Percentiles rank a stretch among this genome's conserved stretches.
These are phyloP conservation scores for Trichosanthes truncata DNA, from an alignment of 306 rosid genomes.

Conservation along the genomic window DNA sequence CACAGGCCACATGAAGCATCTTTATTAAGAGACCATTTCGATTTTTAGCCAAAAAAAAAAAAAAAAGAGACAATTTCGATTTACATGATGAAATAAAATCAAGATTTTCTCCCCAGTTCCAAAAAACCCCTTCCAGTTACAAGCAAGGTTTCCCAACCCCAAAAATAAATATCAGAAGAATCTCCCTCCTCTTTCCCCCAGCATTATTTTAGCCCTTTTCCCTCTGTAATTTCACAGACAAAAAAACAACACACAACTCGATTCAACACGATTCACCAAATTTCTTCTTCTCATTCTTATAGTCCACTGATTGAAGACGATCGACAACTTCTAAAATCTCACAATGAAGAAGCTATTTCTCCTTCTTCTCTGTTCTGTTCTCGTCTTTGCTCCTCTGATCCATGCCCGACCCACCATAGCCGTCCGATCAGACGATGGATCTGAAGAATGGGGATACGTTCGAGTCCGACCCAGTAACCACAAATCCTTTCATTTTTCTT, in stretches of 20 bases:
- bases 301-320: background rate
- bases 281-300: background rate
- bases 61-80: no score
- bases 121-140: background rate
- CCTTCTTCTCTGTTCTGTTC: background rate
- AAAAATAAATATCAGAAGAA: background rate
- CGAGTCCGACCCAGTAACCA: slow-evolving; percentile 84
- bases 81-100: no score
- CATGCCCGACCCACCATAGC: slow-evolving; percentile 10
- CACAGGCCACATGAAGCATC: no score
- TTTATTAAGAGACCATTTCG: no score
- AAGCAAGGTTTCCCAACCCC: background rate
- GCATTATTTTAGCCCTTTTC: background rate
- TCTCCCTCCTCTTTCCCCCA: background rate
- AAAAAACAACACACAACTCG: background rate
- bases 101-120: background rate
- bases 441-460: slow-evolving; percentile 93
- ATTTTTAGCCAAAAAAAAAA: no score
- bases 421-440: slow-evolving; percentile 2
- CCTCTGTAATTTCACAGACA: background rate
- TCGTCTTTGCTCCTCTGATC: slow-evolving; percentile 11
- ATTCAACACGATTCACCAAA: background rate
- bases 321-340: background rate
- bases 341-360: background rate
- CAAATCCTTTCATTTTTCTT: background rate